phyloP scores from a whole-genome alignment of 768 basidiomycete genomes.

The Heimioporus sp. region DNA sequence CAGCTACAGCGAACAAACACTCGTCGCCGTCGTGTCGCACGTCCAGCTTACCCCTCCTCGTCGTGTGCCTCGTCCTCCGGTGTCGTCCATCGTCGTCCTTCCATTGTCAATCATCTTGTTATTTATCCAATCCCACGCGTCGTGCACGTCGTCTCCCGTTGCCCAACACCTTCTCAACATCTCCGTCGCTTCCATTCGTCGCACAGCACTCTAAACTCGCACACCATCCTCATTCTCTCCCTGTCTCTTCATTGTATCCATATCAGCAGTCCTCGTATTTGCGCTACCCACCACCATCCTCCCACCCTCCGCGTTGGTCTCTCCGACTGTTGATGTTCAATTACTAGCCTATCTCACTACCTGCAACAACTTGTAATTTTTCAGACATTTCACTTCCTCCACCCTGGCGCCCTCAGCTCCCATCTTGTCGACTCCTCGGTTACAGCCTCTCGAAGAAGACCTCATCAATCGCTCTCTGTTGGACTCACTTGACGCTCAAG shows the following conservation, averaged over 20 bases:
- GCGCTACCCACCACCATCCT: slow-evolving; percentile 34
- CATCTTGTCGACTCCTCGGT: slow-evolving; percentile 29
- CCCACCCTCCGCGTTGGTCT: slow-evolving; percentile 26
- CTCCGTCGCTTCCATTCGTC: slow-evolving; percentile 28
- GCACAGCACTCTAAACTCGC: slow-evolving; percentile 28
- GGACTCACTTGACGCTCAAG: slow-evolving; percentile 80
- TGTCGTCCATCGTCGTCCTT: slow-evolving; percentile 22
- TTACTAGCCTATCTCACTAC: slow-evolving; percentile 28
- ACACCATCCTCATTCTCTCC: slow-evolving; percentile 22
- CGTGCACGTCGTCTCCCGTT: slow-evolving; percentile 42
- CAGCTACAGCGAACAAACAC: slow-evolving; percentile 42
- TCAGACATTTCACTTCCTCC: slow-evolving; percentile 27
- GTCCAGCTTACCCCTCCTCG: slow-evolving; percentile 20
- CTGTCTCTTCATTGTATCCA: slow-evolving; percentile 40
- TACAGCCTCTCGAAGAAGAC: slow-evolving; percentile 56
- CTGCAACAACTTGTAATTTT: slow-evolving; percentile 31
- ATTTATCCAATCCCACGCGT: slow-evolving; percentile 45
- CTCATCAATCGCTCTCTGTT: slow-evolving; percentile 83
- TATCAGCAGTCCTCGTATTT: slow-evolving; percentile 36
- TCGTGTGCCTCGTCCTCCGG: slow-evolving; percentile 21
- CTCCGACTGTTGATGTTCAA: slow-evolving; percentile 45
- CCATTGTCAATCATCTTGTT: slow-evolving; percentile 20
- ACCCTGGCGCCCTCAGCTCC: slow-evolving; percentile 51
- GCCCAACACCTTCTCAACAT: slow-evolving; percentile 16
- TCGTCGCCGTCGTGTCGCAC: slow-evolving; percentile 39